These are phyloP conservation scores for Chlamydomonas sp. DNA, from an alignment of 139 green algal genomes.

Conservation along the genomic window DNA sequence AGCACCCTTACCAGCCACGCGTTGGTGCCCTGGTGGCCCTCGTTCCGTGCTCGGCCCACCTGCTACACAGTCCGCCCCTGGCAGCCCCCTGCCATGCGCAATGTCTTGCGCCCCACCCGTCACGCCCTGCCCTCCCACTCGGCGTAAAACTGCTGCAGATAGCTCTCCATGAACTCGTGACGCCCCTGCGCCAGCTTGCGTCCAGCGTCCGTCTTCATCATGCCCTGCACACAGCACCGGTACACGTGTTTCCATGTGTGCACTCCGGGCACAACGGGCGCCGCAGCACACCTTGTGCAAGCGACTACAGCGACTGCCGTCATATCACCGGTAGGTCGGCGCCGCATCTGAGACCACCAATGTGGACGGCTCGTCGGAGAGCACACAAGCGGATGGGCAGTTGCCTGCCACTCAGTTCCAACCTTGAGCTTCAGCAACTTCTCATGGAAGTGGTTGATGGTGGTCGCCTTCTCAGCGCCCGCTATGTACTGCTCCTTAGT, in stretches of 20 bases:
- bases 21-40: no score
- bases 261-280: background rate
- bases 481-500: constrained; percentile 73
- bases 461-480: constrained; percentile 58
- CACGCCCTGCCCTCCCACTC: constrained; percentile 64
- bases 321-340: no score
- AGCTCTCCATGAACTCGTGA: constrained; percentile 75
- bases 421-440: constrained; percentile 84
- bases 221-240: constrained; percentile 33
- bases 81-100: no score
- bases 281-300: background rate
- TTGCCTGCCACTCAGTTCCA: background rate
- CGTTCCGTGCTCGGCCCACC: no score
- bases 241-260: background rate
- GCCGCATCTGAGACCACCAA: background rate
- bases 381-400: background rate
- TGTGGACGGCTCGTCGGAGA: background rate
- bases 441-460: constrained; percentile 87
- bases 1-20: no score
- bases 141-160: constrained; percentile 64
- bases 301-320: background rate
- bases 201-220: constrained; percentile 78
- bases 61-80: no score
- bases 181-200: constrained; percentile 54
- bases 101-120: background rate